phyloP scores from a whole-genome alignment of 306 rosid genomes.

The Quercus wislizeni region DNA sequence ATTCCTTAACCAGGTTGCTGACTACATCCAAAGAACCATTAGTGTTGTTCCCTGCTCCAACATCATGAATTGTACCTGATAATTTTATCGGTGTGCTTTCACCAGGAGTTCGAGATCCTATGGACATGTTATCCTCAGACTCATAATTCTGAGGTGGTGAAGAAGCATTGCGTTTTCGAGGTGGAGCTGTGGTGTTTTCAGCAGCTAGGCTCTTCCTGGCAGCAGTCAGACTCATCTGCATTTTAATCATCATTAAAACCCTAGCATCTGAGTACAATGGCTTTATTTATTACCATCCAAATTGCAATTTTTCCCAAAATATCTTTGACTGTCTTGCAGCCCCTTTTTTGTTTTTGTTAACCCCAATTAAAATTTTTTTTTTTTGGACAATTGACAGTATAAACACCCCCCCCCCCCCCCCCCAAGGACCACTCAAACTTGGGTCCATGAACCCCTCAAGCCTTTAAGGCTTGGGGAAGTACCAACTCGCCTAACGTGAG shows the following conservation, averaged over 20 bases:
- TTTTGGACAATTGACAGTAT: too few relatives aligned
- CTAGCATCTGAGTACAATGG: not conserved
- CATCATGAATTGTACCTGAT: conserved; percentile 35
- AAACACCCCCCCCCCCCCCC: too few relatives aligned
- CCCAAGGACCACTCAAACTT: too few relatives aligned
- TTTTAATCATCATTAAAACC: conserved; percentile 28
- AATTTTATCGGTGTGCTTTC: conserved; percentile 67
- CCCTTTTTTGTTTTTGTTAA: not conserved
- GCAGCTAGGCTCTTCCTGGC: conserved; percentile 79
- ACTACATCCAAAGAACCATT: conserved; percentile 53
- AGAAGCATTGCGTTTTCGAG: conserved; percentile 35
- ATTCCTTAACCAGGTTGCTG: conserved; percentile 62
- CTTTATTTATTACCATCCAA: not conserved
- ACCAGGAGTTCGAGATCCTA: conserved; percentile 77
- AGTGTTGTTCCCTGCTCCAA: conserved; percentile 46
- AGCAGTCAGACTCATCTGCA: conserved; percentile 86
- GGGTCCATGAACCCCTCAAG: too few relatives aligned
- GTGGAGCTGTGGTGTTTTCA: conserved; percentile 45
- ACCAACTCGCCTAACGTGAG: too few relatives aligned
- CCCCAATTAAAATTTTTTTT: not conserved
- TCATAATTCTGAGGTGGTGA: conserved; percentile 51
- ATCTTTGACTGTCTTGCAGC: not conserved
- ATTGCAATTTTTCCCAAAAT: not conserved
- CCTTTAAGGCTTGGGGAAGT: too few relatives aligned
- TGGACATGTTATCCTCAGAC: conserved; percentile 66